Evolutionary conservation across 225 moss, liverwort and hornwort species (phyloP), one percentile per base, ranked within the genome.

Genomic region (Marchantia polymorpha): DNA sequence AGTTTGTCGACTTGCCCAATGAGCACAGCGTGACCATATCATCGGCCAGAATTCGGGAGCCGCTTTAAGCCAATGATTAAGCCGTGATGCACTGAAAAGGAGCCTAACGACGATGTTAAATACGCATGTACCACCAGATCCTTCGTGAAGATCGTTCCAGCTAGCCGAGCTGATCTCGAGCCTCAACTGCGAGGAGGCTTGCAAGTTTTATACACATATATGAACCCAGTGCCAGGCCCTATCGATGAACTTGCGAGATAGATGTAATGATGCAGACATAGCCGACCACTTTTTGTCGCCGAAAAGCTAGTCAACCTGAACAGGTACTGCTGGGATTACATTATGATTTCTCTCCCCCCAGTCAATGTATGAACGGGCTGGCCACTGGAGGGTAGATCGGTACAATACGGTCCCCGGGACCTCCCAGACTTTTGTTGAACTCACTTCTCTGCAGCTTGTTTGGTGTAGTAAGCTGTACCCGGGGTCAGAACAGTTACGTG

Each of bases 211-310:
- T 19, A 61, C 5, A 14, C 22, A 11, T 8, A 22, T n/a, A 61
- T n/a, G n/a, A n/a, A n/a, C n/a, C n/a, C n/a, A 61, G 60, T 22
- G 4, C 60, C 60, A 61, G 3, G 8, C 60, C 60, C 60, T 19
- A 22, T 19, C 60, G 10, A 2, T 20, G 10, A n/a, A 61, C 14
- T 20, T 61, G n/a, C 10, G 20, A 59, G 8, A 14, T 59, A 59
- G 60, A 61, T 61, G 19, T 20, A 22, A 61, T 61, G 60, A 61
- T 61, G 60, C 10, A 61, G 60, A 14, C 60, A 61, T 22, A 61
- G 60, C 60, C 60, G 60, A 61, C 60, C 60, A 61, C 22, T 61
- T 61, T 61, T 22, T 61, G 60, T 61, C 60, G 60, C 60, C 60
- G 60, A 61, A 61, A 61, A 61, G 7, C 60, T 61, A 61, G 60